These are phyloP conservation scores for Perilla frutescens DNA, from an alignment of 257 asterid species.

Conservation along the genomic window DNA sequence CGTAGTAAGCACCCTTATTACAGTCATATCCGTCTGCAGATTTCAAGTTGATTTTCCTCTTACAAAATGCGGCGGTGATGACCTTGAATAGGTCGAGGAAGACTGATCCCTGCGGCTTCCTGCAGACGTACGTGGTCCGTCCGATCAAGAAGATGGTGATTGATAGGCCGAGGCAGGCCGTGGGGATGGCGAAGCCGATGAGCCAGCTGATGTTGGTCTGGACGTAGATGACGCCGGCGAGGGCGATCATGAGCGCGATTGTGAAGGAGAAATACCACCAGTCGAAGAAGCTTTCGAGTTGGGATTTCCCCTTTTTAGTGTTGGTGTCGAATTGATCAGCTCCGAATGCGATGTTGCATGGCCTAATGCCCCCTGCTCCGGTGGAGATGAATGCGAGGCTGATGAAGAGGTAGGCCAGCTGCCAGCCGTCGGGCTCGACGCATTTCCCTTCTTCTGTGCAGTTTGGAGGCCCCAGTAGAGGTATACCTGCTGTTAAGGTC, in stretches of 20 bases:
- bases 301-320: slow-evolving; percentile 64
- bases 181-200: slow-evolving; percentile 73
- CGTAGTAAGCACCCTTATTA: slow-evolving; percentile 37
- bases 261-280: slow-evolving; percentile 95
- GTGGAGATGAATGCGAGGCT: slow-evolving; percentile 64
- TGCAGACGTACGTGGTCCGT: slow-evolving; percentile 50
- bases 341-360: slow-evolving; percentile 92
- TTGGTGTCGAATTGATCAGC: slow-evolving; percentile 87
- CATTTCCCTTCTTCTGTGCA: slow-evolving; percentile 48
- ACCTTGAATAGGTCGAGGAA: slow-evolving; percentile 71
- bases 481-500: slow-evolving; percentile 62
- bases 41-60: slow-evolving; percentile 29
- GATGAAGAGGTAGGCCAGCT: slow-evolving; percentile 54
- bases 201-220: slow-evolving; percentile 84
- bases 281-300: slow-evolving; percentile 78
- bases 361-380: slow-evolving; percentile 84
- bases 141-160: slow-evolving; percentile 67
- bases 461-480: slow-evolving; percentile 58
- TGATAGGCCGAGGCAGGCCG: slow-evolving; percentile 63
- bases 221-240: slow-evolving; percentile 68
- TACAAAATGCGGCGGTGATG: slow-evolving; percentile 46
- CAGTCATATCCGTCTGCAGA: too few relatives aligned
- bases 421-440: slow-evolving; percentile 62
- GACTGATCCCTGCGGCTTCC: slow-evolving; percentile 53
- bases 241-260: slow-evolving; percentile 68